phyloP scores from a whole-genome alignment of 306 rosid genomes.

The Corylus americana region DNA sequence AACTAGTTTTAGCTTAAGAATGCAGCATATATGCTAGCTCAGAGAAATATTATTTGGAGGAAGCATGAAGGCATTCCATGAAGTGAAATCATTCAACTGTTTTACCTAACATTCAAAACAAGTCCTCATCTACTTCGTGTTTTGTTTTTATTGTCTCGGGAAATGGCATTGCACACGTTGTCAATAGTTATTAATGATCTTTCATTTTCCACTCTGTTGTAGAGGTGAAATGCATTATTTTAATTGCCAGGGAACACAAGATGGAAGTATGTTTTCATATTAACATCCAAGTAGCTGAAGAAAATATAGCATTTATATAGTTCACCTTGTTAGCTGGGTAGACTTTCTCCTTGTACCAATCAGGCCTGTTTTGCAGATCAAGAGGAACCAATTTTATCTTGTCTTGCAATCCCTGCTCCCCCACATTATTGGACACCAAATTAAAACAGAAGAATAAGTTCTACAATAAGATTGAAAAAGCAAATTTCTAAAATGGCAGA shows the following conservation, averaged over 20 bases:
- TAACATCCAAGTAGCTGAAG: not conserved
- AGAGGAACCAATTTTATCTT: conserved; percentile 69
- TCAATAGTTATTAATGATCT: not conserved
- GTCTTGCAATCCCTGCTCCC: conserved; percentile 69
- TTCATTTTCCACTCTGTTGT: not conserved
- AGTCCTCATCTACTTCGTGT: not conserved
- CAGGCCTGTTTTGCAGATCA: conserved; percentile 74
- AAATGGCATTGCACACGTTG: not conserved
- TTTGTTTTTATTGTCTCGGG: not conserved
- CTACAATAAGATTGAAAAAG: not conserved
- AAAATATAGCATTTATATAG: not conserved
- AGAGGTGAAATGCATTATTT: not conserved
- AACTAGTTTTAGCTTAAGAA: not conserved
- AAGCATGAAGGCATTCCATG: not conserved
- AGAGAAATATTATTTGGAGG: not conserved
- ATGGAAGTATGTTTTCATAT: not conserved
- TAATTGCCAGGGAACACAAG: not conserved
- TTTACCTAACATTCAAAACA: not conserved
- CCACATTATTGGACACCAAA: not conserved
- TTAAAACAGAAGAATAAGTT: conserved; percentile 3
- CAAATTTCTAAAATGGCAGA: not conserved
- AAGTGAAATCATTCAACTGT: not conserved
- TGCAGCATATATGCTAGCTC: not conserved
- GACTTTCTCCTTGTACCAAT: conserved; percentile 83
- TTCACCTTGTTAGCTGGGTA: conserved; percentile 74